Percentiles rank a stretch among this genome's conserved stretches.
phyloP scores from a whole-genome alignment of 2,329 filamentous ascomycete genomes.

The Stagonosporopsis vannaccii region DNA sequence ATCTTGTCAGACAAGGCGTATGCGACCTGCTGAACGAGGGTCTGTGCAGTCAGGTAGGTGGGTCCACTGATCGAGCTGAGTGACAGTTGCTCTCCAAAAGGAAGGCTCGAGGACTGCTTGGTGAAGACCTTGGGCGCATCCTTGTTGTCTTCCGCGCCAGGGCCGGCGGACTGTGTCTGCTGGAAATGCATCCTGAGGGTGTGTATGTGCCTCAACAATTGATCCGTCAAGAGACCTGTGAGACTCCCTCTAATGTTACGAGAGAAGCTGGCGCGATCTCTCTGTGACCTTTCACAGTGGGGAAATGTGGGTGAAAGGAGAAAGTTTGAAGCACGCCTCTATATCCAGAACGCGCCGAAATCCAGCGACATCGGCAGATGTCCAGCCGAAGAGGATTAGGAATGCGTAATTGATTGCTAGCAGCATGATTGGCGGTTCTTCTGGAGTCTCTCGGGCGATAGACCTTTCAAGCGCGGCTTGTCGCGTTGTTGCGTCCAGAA shows the following conservation, averaged over 20 bases:
- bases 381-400: constrained; percentile 32
- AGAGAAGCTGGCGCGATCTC: constrained; percentile 21
- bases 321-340: constrained; percentile 21
- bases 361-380: constrained; percentile 41
- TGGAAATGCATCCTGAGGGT: constrained; percentile 48
- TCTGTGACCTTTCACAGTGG: constrained; percentile 25
- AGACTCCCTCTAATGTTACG: constrained; percentile 16
- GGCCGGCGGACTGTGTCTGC: constrained; percentile 48
- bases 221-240: constrained; percentile 14
- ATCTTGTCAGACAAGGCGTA: constrained; percentile 96
- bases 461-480: constrained; percentile 33
- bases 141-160: constrained; percentile 42
- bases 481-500: constrained; percentile 37
- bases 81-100: constrained; percentile 61
- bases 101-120: constrained; percentile 57
- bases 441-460: constrained; percentile 32
- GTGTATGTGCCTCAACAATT: constrained; percentile 20
- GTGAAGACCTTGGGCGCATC: constrained; percentile 44
- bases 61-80: constrained; percentile 76
- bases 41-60: constrained; percentile 91
- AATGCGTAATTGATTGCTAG: constrained; percentile 27
- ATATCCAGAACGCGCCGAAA: constrained; percentile 25
- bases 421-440: constrained; percentile 40
- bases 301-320: constrained; percentile 23
- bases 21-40: constrained; percentile 93